A percentile compares a stretch with the other conserved stretches of the same genome.
phyloP scores from a whole-genome alignment of 306 rosid genomes.

The Benincasa hispida region DNA sequence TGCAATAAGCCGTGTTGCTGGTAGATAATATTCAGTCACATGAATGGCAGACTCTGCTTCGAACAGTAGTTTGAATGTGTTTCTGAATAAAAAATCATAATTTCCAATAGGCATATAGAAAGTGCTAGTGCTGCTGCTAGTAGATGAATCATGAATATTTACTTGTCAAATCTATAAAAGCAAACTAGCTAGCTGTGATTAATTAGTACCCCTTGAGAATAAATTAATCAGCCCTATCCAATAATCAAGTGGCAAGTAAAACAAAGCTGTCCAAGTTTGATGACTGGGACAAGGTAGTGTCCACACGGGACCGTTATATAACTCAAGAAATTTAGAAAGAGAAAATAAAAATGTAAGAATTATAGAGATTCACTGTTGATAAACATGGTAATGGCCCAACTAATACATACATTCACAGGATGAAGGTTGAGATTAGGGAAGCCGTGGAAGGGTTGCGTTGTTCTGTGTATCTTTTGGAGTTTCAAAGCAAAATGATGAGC shows the following conservation, averaged over 20 bases:
- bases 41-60: background rate
- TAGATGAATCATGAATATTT: background rate
- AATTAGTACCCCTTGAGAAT: background rate
- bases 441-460: background rate
- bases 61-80: background rate
- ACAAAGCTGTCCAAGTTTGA: background rate
- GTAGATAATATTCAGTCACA: background rate
- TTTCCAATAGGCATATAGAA: background rate
- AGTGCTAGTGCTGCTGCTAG: background rate
- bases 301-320: background rate
- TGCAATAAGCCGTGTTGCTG: background rate
- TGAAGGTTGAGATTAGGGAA: background rate
- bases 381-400: background rate
- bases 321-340: background rate
- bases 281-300: background rate
- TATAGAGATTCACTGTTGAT: background rate
- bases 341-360: no score
- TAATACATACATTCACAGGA: background rate
- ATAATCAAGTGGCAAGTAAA: background rate
- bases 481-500: slow-evolving; percentile 61
- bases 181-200: background rate
- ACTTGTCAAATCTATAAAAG: background rate
- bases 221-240: background rate
- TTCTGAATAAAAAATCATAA: background rate
- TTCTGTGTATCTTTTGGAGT: slow-evolving; percentile 1